These are phyloP conservation scores for Hanseniaspora singularis DNA, from an alignment of 805 yeast genomes.

Conservation along the genomic window DNA sequence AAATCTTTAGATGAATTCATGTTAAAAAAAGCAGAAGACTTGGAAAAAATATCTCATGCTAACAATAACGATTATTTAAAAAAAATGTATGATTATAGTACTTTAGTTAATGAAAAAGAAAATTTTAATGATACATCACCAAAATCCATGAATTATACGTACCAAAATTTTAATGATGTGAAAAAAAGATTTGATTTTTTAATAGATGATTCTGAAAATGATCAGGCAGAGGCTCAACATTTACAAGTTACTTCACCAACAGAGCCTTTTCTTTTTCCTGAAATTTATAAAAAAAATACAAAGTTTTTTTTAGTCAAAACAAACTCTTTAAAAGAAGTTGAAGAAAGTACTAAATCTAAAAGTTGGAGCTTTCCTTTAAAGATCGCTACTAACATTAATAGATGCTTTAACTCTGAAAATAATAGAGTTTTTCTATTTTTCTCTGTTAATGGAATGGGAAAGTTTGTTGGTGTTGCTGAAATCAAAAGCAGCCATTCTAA, in stretches of 20 bases:
- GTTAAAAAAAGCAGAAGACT: background rate
- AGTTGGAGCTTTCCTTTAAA: constrained; percentile 51
- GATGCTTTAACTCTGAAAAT: constrained; percentile 28
- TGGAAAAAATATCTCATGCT: background rate
- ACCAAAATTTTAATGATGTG: no score
- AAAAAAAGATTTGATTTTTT: no score
- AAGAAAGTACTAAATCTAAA: constrained; percentile 37
- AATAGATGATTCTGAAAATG: no score
- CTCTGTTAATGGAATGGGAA: constrained; percentile 47
- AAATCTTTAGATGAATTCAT: background rate
- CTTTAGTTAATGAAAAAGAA: no score
- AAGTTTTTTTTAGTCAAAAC: constrained; percentile 46
- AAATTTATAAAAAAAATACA: constrained; percentile 19
- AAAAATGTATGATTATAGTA: background rate
- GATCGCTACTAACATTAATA: constrained; percentile 41
- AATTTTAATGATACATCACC: no score
- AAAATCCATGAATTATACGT: no score
- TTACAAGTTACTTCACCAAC: background rate
- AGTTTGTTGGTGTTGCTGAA: constrained; percentile 47
- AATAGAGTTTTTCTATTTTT: constrained; percentile 37
- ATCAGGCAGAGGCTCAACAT: no score
- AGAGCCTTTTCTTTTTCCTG: background rate
- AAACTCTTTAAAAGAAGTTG: constrained; percentile 37
- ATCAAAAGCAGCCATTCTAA: constrained; percentile 32
- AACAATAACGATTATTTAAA: background rate